Conservation (phyloP, 2,329 filamentous ascomycete genomes). For the Colletotrichum nymphaeae region DNA sequence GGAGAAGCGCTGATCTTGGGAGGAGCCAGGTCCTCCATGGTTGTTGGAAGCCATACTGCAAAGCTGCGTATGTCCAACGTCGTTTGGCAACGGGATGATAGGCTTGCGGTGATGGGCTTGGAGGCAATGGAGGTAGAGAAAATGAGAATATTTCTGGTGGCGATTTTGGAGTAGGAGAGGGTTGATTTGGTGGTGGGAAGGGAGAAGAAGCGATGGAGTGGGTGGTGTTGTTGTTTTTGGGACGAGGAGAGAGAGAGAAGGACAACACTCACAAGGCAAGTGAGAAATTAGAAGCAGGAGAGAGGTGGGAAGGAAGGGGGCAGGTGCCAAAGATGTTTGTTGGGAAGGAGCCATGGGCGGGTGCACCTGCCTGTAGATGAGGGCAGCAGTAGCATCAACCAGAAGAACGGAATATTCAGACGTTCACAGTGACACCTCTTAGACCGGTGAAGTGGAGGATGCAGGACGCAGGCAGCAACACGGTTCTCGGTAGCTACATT, state of each 20-base stretch:
- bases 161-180: neutral
- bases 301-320: neutral
- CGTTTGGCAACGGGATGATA: neutral
- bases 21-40: neutral
- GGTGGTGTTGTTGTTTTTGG: neutral
- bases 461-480: neutral
- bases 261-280: neutral
- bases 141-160: conserved; percentile 1
- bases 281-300: neutral
- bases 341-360: neutral
- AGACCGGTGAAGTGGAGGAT: neutral
- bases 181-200: neutral
- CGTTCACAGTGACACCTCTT: neutral
- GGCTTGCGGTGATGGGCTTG: neutral
- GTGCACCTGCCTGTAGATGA: neutral
- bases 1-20: neutral
- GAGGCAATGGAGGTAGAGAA: neutral
- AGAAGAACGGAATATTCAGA: neutral
- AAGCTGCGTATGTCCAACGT: neutral
- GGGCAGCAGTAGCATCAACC: neutral
- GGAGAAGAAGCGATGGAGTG: neutral
- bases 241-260: neutral
- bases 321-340: neutral
- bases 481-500: neutral
- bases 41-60: conserved; percentile 15